Base-by-base conservation (phyloP, 2,329 filamentous ascomycete species). In the Microcyclospora tardicrescens region DNA sequence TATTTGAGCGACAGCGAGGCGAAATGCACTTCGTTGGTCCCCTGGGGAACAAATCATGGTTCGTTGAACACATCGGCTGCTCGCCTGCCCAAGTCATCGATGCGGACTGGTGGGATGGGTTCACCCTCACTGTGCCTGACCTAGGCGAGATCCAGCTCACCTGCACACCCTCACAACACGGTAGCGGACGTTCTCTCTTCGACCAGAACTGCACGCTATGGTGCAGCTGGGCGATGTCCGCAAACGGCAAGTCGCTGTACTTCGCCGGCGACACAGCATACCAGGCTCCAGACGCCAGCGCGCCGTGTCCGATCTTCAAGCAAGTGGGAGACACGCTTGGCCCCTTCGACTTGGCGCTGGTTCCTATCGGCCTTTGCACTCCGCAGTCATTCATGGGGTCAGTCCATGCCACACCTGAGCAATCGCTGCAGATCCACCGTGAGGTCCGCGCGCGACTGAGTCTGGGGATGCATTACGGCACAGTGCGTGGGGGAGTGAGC, bases 181-280 rank as follows among this genome's bases (percentile, higher is more conserved):
- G 56, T 33, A 68, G 65, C 4, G 63, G 63, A 1, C 58, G 68
- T 12, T 54, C 59, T 6, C 50, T 58, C 0, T 63, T 58, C 51
- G 60, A 63, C 39, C 57, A 59, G 12, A 57, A 61, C 16, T 49
- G 55, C 8, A 62, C 64, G 3, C 48, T 71, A 6, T 72, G 68
- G 68, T 69, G 65, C 46, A 66, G 63, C 8, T 72, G 63, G 61
- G 56, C 62, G 5, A 33, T 69, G 4, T 59, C 41, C 4, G 32
- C 30, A 28, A 10, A 36, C 13, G n/a, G 52, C 43, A 64, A 61
- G 45, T 60, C 54, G 10, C 45, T 68, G 3, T 68, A 59, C 50
- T 71, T 70, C 43, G 60, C 68, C 0, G 67, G 68, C 24, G 68
- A 71, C 43, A 71, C 68, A 0, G 68, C 62, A 1, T 72, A 71